phyloP scores from a whole-genome alignment of 129 eudicot species.

The Scalesia atractyloides region DNA sequence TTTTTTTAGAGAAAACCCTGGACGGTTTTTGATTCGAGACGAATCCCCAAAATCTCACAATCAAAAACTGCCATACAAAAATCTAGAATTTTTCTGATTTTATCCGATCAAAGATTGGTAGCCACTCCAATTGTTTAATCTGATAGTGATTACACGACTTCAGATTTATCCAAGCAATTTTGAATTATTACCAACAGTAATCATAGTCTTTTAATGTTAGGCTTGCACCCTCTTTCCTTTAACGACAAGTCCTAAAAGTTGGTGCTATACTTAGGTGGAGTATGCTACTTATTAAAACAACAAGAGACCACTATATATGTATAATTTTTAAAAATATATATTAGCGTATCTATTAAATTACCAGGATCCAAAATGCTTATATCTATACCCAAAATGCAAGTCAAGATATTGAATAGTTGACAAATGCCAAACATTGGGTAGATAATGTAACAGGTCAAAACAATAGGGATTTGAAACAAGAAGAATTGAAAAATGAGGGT shows the following conservation, averaged over 20 bases:
- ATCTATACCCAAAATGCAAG: not conserved
- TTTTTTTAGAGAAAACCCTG: too few relatives aligned
- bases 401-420: not conserved
- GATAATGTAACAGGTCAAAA: not conserved
- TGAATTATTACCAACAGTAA: too few relatives aligned
- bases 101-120: too few relatives aligned
- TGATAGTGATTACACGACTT: too few relatives aligned
- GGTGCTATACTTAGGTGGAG: not conserved
- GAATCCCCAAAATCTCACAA: too few relatives aligned
- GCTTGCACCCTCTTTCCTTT: not conserved
- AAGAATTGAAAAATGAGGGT: not conserved
- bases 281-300: not conserved
- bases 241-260: not conserved
- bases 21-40: too few relatives aligned
- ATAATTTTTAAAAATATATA: not conserved
- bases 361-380: not conserved
- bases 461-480: not conserved
- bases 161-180: too few relatives aligned
- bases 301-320: not conserved
- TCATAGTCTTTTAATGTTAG: slow-evolving; percentile 1
- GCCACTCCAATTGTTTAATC: too few relatives aligned
- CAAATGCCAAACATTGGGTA: not conserved
- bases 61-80: too few relatives aligned
- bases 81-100: too few relatives aligned
- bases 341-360: not conserved